These are phyloP conservation scores for Colletotrichum kahawae DNA, from an alignment of 2,329 filamentous ascomycete species.

Conservation along the genomic window DNA sequence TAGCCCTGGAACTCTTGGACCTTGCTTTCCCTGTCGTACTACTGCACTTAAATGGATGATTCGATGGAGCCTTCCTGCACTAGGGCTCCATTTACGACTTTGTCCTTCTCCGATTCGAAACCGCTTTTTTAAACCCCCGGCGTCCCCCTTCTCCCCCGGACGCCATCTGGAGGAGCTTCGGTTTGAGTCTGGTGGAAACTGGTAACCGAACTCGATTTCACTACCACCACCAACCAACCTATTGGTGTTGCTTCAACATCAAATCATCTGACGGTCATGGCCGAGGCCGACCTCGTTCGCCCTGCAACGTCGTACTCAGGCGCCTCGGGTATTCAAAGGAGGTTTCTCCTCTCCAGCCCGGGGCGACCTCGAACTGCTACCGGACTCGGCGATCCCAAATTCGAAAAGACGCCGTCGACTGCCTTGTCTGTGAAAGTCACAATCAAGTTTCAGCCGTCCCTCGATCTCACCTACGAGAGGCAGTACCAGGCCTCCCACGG, in stretches of 20 bases:
- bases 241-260: not conserved
- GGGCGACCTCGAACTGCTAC: slow-evolving; percentile 19
- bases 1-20: not conserved
- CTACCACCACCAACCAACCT: not conserved
- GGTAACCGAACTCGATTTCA: not conserved
- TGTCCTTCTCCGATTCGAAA: slow-evolving; percentile 6
- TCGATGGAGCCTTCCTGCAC: slow-evolving; percentile 19
- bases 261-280: slow-evolving; percentile 16
- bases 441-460: slow-evolving; percentile 50
- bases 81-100: slow-evolving; percentile 15
- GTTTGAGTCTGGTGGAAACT: slow-evolving; percentile 18
- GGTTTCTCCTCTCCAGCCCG: slow-evolving; percentile 20
- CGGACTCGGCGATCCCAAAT: slow-evolving; percentile 7
- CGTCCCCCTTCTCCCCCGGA: slow-evolving; percentile 16
- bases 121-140: slow-evolving; percentile 12
- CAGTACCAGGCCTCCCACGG: slow-evolving; percentile 51
- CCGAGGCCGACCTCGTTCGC: slow-evolving; percentile 12
- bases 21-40: not conserved
- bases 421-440: slow-evolving; percentile 47
- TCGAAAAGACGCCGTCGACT: not conserved
- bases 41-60: not conserved
- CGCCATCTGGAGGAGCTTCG: not conserved
- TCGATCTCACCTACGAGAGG: slow-evolving; percentile 47
- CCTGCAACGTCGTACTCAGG: slow-evolving; percentile 19
- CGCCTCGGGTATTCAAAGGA: slow-evolving; percentile 15